These are phyloP conservation scores for Sclerotinia minor DNA, from an alignment of 2,329 filamentous ascomycete genomes.

Conservation along the genomic window DNA sequence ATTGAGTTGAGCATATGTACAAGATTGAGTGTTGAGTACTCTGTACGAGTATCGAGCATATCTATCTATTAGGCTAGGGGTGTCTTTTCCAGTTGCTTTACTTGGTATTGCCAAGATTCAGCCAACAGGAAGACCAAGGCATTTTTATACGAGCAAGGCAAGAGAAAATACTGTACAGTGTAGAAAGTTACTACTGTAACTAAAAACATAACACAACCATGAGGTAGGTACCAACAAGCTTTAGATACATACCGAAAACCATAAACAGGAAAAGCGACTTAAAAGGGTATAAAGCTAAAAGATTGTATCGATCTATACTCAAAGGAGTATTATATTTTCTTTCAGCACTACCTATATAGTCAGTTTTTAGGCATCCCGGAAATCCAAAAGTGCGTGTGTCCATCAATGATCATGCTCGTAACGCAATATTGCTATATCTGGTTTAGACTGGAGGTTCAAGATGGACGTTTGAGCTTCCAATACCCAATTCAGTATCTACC, in stretches of 20 bases:
- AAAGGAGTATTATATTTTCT: background rate
- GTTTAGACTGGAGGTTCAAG: slow-evolving; percentile 5
- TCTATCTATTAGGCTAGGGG: too few species aligned
- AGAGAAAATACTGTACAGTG: too few species aligned
- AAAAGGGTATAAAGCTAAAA: background rate
- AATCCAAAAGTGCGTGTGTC: background rate
- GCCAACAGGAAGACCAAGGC: slow-evolving; percentile 5
- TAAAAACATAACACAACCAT: background rate
- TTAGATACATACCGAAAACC: background rate
- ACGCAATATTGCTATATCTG: slow-evolving; percentile 1
- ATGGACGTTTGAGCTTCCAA: background rate
- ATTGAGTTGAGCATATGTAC: too few species aligned
- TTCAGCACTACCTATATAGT: background rate
- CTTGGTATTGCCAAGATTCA: slow-evolving; percentile 18
- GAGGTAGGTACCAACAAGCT: slow-evolving; percentile 11
- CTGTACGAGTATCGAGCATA: too few species aligned
- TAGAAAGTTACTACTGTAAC: background rate
- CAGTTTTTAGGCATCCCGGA: background rate
- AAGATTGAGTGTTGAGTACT: too few species aligned
- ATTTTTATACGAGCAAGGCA: background rate
- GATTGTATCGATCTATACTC: background rate
- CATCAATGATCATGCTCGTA: background rate
- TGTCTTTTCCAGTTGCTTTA: background rate
- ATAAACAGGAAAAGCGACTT: background rate
- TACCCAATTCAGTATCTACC: background rate